Percentiles rank a stretch among this genome's conserved stretches.
These are phyloP conservation scores for Claviceps monticola DNA, from an alignment of 2,329 filamentous ascomycete species.

Conservation along the genomic window DNA sequence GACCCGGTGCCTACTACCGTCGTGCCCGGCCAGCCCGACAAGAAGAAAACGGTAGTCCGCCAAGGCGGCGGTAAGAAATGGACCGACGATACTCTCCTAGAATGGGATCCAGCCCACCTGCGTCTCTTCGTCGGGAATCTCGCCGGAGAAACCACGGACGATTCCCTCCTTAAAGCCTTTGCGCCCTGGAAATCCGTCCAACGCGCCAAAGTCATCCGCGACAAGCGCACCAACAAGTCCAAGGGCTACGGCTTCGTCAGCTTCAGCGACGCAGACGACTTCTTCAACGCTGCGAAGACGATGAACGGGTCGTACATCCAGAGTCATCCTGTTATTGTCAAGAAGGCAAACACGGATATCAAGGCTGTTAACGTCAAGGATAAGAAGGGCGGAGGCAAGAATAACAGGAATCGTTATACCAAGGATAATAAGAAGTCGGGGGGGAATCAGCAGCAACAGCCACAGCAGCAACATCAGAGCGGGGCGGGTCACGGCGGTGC, in stretches of 20 bases:
- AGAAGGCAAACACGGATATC: slow-evolving; percentile 85
- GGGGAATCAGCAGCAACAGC: neutral
- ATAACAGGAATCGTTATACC: slow-evolving; percentile 20
- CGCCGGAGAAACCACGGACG: slow-evolving; percentile 93
- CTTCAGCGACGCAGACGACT: slow-evolving; percentile 90
- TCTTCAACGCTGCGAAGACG: slow-evolving; percentile 89
- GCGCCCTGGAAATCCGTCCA: slow-evolving; percentile 74
- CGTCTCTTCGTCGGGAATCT: slow-evolving; percentile 94
- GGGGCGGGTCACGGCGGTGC: slow-evolving; percentile 14
- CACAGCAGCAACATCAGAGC: neutral
- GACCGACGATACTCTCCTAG: slow-evolving; percentile 76
- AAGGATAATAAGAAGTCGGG: neutral
- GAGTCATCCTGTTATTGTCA: slow-evolving; percentile 79
- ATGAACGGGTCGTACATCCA: slow-evolving; percentile 99
- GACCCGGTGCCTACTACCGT: slow-evolving; percentile 25
- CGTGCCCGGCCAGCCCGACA: slow-evolving; percentile 38
- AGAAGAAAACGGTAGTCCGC: slow-evolving; percentile 76
- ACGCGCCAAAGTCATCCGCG: slow-evolving; percentile 84
- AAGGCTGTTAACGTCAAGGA: slow-evolving; percentile 59
- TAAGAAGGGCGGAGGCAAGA: slow-evolving; percentile 24
- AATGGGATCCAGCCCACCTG: slow-evolving; percentile 92
- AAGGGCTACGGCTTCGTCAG: slow-evolving; percentile 95
- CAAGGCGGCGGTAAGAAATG: slow-evolving; percentile 85
- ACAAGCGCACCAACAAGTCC: slow-evolving; percentile 92
- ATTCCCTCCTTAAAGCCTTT: slow-evolving; percentile 89